A percentile compares a stretch with the other conserved stretches of the same genome.
Conservation (phyloP, 495 filamentous ascomycete genomes). For the Aspergillus coremiiformis region DNA sequence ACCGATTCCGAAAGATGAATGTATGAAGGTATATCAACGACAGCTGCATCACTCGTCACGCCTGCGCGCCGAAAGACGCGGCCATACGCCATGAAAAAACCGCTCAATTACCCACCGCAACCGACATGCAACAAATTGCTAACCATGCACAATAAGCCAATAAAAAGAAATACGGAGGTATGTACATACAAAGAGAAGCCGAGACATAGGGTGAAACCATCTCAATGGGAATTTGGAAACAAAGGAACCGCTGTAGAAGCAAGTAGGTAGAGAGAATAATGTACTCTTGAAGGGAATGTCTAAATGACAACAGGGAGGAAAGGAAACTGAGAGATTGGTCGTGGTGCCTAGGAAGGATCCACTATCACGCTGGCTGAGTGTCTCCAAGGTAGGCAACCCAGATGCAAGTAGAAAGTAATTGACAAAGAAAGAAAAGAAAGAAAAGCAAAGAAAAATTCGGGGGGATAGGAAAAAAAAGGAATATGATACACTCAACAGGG, state of each 20-base stretch:
- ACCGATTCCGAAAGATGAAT: slow-evolving; percentile 1
- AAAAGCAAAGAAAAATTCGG: too few relatives aligned
- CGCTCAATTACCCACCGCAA: not conserved
- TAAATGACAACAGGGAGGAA: slow-evolving; percentile 10
- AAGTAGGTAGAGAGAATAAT: slow-evolving; percentile 5
- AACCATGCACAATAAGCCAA: not conserved
- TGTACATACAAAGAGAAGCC: slow-evolving; percentile 20
- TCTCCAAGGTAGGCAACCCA: slow-evolving; percentile 11
- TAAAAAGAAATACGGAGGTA: slow-evolving; percentile 7
- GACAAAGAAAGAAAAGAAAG: too few relatives aligned
- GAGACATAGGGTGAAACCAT: not conserved
- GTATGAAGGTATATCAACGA: slow-evolving; percentile 7
- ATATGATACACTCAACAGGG: slow-evolving; percentile 22
- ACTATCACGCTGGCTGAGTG: slow-evolving; percentile 20
- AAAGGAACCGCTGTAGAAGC: slow-evolving; percentile 1
- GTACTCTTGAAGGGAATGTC: slow-evolving; percentile 15
- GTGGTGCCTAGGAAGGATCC: too few relatives aligned
- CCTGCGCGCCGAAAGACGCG: slow-evolving; percentile 20
- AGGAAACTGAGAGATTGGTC: too few relatives aligned
- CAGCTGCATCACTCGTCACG: slow-evolving; percentile 18
- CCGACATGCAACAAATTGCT: slow-evolving; percentile 1
- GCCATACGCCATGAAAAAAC: slow-evolving; percentile 11
- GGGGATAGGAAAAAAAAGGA: slow-evolving; percentile 11
- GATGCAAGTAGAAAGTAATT: slow-evolving; percentile 12
- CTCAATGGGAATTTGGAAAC: not conserved